Evolutionary conservation across 805 yeast genomes (phyloP).

Genomic region (Metschnikowia borealis): DNA sequence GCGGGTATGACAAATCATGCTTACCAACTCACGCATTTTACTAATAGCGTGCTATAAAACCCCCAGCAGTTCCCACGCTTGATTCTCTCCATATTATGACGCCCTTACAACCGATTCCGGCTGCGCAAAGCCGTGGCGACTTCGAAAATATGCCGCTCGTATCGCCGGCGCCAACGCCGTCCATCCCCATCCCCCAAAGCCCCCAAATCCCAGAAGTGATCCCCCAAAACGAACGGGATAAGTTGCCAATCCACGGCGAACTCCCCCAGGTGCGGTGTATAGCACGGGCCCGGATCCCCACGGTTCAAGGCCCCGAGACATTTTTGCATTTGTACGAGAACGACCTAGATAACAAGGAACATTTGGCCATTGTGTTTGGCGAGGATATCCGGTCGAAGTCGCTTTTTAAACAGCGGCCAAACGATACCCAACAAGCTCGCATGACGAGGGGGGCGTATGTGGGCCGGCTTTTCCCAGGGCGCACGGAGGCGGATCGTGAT

Average conservation of each 20-base stretch:
- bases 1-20: no score
- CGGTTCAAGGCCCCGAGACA: slow-evolving; percentile 91
- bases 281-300: slow-evolving; percentile 94
- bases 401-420: slow-evolving; percentile 54
- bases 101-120: slow-evolving; percentile 10
- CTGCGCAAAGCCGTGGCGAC: slow-evolving; percentile 1
- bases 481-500: slow-evolving; percentile 65
- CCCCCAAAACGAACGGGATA: slow-evolving; percentile 25
- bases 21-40: background rate
- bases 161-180: slow-evolving; percentile 18
- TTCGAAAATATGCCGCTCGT: slow-evolving; percentile 19
- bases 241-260: slow-evolving; percentile 43
- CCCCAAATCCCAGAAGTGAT: slow-evolving; percentile 15
- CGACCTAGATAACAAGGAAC: slow-evolving; percentile 86
- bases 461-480: slow-evolving; percentile 86
- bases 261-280: slow-evolving; percentile 81
- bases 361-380: slow-evolving; percentile 94
- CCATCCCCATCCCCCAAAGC: background rate
- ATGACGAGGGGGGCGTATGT: slow-evolving; percentile 99
- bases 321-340: slow-evolving; percentile 87
- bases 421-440: slow-evolving; percentile 85
- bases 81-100: background rate
- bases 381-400: slow-evolving; percentile 80
- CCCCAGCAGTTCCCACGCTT: background rate
- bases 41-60: background rate